Conservation (phyloP, 345 rosid genomes). For the Draba incana region DNA sequence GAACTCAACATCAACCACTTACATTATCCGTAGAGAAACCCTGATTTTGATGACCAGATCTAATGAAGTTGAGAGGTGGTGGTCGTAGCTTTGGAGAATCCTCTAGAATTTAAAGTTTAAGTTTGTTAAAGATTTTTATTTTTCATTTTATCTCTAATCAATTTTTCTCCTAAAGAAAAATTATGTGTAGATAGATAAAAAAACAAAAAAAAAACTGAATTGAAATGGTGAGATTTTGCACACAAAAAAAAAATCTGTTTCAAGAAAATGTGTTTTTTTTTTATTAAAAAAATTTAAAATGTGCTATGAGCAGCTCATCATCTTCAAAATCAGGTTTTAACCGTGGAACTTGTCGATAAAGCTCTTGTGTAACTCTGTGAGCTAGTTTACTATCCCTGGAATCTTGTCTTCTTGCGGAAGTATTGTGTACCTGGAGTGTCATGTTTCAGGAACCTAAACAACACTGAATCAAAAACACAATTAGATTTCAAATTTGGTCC, state of each 20-base stretch:
- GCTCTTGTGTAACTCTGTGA: conserved; percentile 73
- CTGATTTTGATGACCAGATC: too few species aligned
- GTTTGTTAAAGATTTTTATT: too few species aligned
- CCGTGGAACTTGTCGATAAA: too few species aligned
- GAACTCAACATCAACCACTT: too few species aligned
- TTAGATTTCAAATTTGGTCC: neutral
- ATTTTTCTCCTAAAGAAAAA: neutral
- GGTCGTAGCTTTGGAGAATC: too few species aligned
- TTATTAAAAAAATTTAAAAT: neutral
- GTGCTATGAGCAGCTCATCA: conserved; percentile 57
- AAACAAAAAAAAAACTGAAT: neutral
- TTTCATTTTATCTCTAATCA: too few species aligned
- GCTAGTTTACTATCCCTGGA: conserved; percentile 60
- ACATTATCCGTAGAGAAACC: too few species aligned
- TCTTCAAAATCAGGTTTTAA: too few species aligned
- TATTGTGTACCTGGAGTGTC: conserved; percentile 95
- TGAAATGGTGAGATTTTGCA: neutral
- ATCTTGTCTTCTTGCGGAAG: conserved; percentile 91
- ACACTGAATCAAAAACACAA: conserved; percentile 9
- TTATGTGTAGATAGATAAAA: neutral
- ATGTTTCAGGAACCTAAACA: conserved; percentile 78
- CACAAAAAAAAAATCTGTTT: too few species aligned
- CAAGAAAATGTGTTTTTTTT: neutral
- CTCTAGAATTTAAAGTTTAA: too few species aligned
- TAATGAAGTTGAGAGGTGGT: too few species aligned